These are phyloP conservation scores for Pleurotus salmoneostramineus DNA, from an alignment of 768 basidiomycete species.

Conservation along the genomic window DNA sequence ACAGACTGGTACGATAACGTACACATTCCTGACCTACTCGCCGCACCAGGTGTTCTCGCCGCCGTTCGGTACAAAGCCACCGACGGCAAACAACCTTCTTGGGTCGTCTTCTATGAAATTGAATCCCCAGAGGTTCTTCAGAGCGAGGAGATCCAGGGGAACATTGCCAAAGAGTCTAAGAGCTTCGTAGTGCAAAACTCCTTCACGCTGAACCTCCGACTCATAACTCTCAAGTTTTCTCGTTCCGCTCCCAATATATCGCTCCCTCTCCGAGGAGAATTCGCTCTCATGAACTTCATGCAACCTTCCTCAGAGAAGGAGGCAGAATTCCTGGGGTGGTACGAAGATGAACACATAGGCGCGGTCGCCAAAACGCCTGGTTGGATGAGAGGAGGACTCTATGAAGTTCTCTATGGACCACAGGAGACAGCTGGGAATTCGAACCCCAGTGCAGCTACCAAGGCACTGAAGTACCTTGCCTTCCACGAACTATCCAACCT, in stretches of 20 bases:
- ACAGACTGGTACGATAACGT: slow-evolving; percentile 35
- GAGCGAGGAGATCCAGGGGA: slow-evolving; percentile 16
- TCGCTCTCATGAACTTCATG: slow-evolving; percentile 19
- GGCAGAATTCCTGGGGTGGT: slow-evolving; percentile 31
- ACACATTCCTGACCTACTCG: slow-evolving; percentile 25
- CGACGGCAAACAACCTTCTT: slow-evolving; percentile 19
- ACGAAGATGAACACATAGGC: slow-evolving; percentile 31
- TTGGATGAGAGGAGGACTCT: slow-evolving; percentile 26
- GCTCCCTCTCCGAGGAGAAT: slow-evolving; percentile 11
- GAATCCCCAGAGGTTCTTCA: slow-evolving; percentile 17
- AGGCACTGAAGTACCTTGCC: slow-evolving; percentile 22
- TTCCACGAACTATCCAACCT: slow-evolving; percentile 22
- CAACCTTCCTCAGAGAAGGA: slow-evolving; percentile 17
- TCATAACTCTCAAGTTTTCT: not conserved
- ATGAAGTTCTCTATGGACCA: slow-evolving; percentile 17
- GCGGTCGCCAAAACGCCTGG: slow-evolving; percentile 24
- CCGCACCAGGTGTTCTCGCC: slow-evolving; percentile 25
- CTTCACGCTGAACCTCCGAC: not conserved
- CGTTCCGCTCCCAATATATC: not conserved
- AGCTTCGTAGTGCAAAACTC: not conserved
- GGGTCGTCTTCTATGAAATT: slow-evolving; percentile 26
- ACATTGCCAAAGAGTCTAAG: not conserved
- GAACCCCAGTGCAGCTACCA: slow-evolving; percentile 5
- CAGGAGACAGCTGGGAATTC: slow-evolving; percentile 13
- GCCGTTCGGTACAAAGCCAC: slow-evolving; percentile 29